Evolutionary conservation across 2,329 filamentous ascomycete species (phyloP).

Genomic region (Alternaria arborescens): DNA sequence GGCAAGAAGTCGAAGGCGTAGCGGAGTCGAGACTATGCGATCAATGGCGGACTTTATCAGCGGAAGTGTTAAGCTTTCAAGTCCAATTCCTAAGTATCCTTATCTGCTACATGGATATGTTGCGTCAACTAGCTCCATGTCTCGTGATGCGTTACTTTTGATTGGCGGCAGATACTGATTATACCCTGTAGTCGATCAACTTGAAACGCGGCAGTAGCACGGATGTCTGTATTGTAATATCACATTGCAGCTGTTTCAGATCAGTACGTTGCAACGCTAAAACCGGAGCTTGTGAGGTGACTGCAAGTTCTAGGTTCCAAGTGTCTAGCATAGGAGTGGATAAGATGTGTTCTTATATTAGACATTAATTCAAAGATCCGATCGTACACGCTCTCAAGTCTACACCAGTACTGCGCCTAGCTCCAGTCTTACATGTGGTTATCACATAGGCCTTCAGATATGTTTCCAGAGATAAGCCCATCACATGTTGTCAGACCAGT

Average conservation of each 20-base stretch:
- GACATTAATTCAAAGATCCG: neutral
- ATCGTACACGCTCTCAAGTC: neutral
- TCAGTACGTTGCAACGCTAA: neutral
- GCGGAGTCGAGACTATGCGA: neutral
- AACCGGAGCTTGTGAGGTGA: neutral
- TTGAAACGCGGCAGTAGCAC: neutral
- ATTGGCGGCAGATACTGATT: neutral
- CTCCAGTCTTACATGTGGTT: neutral
- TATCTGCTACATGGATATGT: neutral
- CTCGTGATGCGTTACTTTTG: neutral
- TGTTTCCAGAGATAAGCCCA: neutral
- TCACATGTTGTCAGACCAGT: neutral
- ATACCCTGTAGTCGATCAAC: neutral
- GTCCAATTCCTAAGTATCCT: neutral
- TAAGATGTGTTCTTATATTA: neutral
- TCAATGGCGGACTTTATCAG: neutral
- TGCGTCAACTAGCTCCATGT: no score
- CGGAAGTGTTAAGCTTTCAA: neutral
- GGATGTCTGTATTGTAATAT: neutral
- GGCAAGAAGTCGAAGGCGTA: constrained; percentile 19
- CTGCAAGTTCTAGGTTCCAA: neutral
- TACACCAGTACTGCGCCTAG: neutral
- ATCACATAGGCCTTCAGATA: neutral
- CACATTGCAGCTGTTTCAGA: neutral
- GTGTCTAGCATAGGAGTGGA: neutral